Conservation (phyloP, 495 filamentous ascomycete genomes). For the Podospora bellae-mahoneyi region DNA sequence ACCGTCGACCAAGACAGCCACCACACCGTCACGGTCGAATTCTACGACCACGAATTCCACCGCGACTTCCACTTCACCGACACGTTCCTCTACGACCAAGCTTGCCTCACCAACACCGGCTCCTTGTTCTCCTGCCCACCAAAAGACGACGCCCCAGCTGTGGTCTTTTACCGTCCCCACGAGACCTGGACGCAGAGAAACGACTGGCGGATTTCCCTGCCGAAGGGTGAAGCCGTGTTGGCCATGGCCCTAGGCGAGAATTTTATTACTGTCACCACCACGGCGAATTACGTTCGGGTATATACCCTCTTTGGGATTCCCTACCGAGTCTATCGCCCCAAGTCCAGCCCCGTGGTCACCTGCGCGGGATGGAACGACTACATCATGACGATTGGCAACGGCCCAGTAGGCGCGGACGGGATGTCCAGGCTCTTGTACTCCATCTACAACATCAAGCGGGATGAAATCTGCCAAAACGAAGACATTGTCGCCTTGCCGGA, state of each 20-base stretch:
- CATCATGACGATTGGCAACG: conserved; percentile 89
- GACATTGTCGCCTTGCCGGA: conserved; percentile 82
- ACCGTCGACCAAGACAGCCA: conserved; percentile 94
- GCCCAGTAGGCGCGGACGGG: conserved; percentile 75
- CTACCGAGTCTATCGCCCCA: conserved; percentile 82
- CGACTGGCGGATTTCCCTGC: conserved; percentile 86
- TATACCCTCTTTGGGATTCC: conserved; percentile 92
- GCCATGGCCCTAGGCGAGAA: conserved; percentile 91
- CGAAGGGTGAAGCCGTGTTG: conserved; percentile 72
- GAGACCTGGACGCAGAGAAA: conserved; percentile 90
- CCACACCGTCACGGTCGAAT: conserved; percentile 94
- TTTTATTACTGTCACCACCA: conserved; percentile 83
- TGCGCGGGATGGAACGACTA: conserved; percentile 94
- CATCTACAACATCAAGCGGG: conserved; percentile 88
- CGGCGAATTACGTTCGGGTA: conserved; percentile 79
- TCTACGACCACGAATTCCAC: conserved; percentile 89
- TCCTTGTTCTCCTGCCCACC: conserved; percentile 82
- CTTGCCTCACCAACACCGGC: conserved; percentile 81
- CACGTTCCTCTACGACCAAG: conserved; percentile 90
- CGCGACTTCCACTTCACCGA: conserved; percentile 97
- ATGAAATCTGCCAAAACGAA: conserved; percentile 88
- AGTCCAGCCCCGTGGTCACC: conserved; percentile 81
- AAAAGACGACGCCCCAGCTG: conserved; percentile 63
- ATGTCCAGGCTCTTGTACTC: conserved; percentile 73
- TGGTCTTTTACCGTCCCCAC: conserved; percentile 93